phyloP scores from a whole-genome alignment of 306 rosid genomes.

The Urtica urens region DNA sequence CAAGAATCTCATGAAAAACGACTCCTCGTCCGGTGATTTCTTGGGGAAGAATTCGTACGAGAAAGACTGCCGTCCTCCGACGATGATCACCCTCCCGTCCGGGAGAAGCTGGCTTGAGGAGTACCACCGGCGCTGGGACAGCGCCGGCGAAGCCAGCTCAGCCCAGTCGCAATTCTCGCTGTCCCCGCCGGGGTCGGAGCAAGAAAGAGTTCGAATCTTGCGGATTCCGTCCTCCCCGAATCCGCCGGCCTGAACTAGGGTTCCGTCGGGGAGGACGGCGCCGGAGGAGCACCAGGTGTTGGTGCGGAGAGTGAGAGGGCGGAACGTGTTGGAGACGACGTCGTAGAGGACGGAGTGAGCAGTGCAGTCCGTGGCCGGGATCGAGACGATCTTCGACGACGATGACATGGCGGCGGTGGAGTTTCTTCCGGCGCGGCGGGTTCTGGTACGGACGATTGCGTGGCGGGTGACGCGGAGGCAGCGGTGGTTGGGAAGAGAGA shows the following conservation, averaged over 20 bases:
- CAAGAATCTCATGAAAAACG: conserved; percentile 36
- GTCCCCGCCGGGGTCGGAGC: conserved; percentile 14
- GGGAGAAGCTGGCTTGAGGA: conserved; percentile 60
- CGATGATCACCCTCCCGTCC: conserved; percentile 36
- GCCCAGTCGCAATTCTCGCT: conserved; percentile 39
- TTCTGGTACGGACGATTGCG: conserved; percentile 5
- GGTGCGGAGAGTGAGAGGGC: conserved; percentile 43
- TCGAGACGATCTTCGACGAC: conserved; percentile 31
- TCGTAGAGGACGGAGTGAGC: conserved; percentile 70
- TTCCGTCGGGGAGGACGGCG: conserved; percentile 32
- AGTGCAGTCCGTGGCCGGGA: too few relatives aligned
- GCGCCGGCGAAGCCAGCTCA: conserved; percentile 13
- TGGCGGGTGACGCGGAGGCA: conserved; percentile 21
- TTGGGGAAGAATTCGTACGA: conserved; percentile 63
- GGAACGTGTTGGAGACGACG: conserved; percentile 29
- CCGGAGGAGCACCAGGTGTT: conserved; percentile 89
- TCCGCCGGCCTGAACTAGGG: conserved; percentile 65
- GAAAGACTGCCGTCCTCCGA: conserved; percentile 43
- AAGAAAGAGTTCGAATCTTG: conserved; percentile 33
- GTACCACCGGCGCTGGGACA: conserved; percentile 45
- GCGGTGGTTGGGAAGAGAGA: conserved; percentile 29
- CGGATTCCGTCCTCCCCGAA: conserved; percentile 44
- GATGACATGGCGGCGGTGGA: conserved; percentile 29
- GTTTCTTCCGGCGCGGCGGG: not conserved
- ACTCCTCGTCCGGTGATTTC: not conserved